Conservation (phyloP, 164 flowering plant species). For the Cinnamomum micranthum region DNA sequence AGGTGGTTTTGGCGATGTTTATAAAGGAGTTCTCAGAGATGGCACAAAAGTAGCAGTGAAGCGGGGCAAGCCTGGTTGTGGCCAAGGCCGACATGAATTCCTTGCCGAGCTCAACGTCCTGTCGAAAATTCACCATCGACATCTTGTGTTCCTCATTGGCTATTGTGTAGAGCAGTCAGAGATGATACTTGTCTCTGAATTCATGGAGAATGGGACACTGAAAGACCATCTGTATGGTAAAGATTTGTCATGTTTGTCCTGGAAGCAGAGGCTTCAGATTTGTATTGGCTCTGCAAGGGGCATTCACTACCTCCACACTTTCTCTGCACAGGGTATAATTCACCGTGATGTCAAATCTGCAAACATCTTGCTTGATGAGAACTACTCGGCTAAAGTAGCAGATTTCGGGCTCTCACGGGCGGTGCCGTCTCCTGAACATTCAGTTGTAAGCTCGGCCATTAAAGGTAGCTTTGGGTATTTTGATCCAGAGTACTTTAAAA, state of each 20-base stretch:
- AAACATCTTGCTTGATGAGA: slow-evolving; percentile 13
- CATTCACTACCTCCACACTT: slow-evolving; percentile 13
- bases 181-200: slow-evolving; percentile 24
- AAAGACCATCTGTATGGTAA: slow-evolving; percentile 17
- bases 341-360: slow-evolving; percentile 13
- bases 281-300: slow-evolving; percentile 13
- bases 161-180: slow-evolving; percentile 12
- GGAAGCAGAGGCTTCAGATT: slow-evolving; percentile 15
- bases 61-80: not conserved
- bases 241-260: slow-evolving; percentile 9
- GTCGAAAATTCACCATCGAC: not conserved
- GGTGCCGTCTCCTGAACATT: not conserved
- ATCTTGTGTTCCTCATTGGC: slow-evolving; percentile 11
- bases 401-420: slow-evolving; percentile 10
- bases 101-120: not conserved
- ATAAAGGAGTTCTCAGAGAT: not conserved
- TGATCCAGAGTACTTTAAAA: slow-evolving; percentile 10
- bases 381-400: slow-evolving; percentile 5
- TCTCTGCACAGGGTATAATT: slow-evolving; percentile 1
- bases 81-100: not conserved
- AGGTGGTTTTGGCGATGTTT: slow-evolving; percentile 1
- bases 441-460: slow-evolving; percentile 7
- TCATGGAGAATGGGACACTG: slow-evolving; percentile 19
- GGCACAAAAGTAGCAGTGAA: slow-evolving; percentile 1
- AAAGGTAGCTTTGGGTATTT: slow-evolving; percentile 15